Conservation (phyloP, 1,284 basidiomycete species). For the Cerioporus squamosus region DNA sequence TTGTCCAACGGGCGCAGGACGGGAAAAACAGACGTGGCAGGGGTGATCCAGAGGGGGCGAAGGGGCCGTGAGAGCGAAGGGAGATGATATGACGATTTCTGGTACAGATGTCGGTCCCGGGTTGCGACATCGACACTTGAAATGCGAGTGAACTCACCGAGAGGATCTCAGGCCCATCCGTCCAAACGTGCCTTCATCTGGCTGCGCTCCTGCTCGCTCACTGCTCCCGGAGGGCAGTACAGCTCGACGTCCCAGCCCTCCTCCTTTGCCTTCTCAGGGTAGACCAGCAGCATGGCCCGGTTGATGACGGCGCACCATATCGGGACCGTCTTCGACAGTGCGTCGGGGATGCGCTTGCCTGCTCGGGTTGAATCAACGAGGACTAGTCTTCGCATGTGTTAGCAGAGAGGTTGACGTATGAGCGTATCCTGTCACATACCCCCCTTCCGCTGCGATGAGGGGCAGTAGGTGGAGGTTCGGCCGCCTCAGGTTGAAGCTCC, state of each 20-base stretch:
- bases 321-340: constrained; percentile 92
- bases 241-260: constrained; percentile 55
- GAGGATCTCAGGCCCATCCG: constrained; percentile 68
- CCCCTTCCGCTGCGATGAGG: constrained; percentile 56
- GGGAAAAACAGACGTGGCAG: constrained; percentile 52
- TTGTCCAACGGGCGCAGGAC: constrained; percentile 31
- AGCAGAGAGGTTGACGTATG: not conserved
- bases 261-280: constrained; percentile 28
- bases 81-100: constrained; percentile 59
- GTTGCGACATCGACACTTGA: too few relatives aligned
- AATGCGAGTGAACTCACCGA: constrained; percentile 44
- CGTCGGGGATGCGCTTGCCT: constrained; percentile 95
- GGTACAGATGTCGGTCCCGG: not conserved
- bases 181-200: constrained; percentile 72
- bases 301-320: constrained; percentile 97
- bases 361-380: constrained; percentile 93
- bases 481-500: constrained; percentile 86
- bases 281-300: constrained; percentile 51
- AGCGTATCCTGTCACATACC: constrained; percentile 47
- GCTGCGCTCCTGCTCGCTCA: constrained; percentile 73
- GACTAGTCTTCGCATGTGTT: constrained; percentile 60
- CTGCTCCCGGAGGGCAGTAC: constrained; percentile 67
- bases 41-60: constrained; percentile 72
- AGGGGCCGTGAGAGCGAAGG: constrained; percentile 56
- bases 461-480: constrained; percentile 85